phyloP scores from a whole-genome alignment of 495 filamentous ascomycete species.

The Neurospora africana region DNA sequence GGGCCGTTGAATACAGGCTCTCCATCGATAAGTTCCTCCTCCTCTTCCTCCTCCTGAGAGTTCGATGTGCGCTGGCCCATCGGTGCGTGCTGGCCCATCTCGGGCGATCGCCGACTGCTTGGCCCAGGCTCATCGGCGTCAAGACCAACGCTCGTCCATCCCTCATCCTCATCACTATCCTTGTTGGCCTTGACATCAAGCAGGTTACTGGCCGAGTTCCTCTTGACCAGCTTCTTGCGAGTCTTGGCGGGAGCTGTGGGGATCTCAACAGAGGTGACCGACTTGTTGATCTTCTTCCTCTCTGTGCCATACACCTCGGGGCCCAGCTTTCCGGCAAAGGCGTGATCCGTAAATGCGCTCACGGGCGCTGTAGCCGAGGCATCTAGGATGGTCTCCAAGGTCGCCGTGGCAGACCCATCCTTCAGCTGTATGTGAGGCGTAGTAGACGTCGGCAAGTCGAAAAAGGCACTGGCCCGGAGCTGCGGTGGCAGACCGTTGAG shows the following conservation, averaged over 20 bases:
- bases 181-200: conserved; percentile 7
- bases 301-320: conserved; percentile 51
- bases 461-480: conserved; percentile 82
- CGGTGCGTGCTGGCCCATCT: conserved; percentile 1
- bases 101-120: neutral
- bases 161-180: conserved; percentile 12
- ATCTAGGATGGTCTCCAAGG: conserved; percentile 86
- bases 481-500: conserved; percentile 63
- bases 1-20: conserved; percentile 48
- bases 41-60: conserved; percentile 15
- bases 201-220: conserved; percentile 8
- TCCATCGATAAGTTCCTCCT: conserved; percentile 28
- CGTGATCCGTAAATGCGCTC: conserved; percentile 88
- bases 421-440: conserved; percentile 53
- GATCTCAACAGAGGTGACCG: conserved; percentile 3
- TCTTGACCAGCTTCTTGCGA: conserved; percentile 14
- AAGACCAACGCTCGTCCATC: conserved; percentile 3
- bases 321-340: conserved; percentile 63
- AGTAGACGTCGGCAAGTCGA: conserved; percentile 53
- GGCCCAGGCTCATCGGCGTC: neutral
- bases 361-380: conserved; percentile 92
- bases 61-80: conserved; percentile 13
- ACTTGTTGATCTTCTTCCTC: conserved; percentile 30
- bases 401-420: conserved; percentile 72
- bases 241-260: conserved; percentile 4